These are phyloP conservation scores for Cutaneotrichosporon daszewskae DNA, from an alignment of 1,284 basidiomycete genomes.

Conservation along the genomic window DNA sequence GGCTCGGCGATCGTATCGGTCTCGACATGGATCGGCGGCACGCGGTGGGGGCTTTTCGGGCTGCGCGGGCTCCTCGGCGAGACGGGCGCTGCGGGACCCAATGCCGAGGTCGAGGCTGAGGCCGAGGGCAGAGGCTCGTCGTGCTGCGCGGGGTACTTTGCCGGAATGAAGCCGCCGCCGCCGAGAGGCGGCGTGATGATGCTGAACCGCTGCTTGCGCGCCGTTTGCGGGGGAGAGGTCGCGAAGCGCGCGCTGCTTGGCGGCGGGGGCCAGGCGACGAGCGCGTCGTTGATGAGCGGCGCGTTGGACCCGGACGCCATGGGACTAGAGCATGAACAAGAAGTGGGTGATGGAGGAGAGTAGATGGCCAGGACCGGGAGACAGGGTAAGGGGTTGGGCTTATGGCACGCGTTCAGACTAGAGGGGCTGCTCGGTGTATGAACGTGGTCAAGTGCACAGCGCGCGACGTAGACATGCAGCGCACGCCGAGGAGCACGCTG, in stretches of 20 bases:
- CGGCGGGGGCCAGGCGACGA: slow-evolving; percentile 37
- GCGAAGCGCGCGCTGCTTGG: slow-evolving; percentile 23
- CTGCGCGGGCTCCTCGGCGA: too few species aligned
- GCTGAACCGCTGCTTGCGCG: slow-evolving; percentile 10
- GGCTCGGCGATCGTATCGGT: neutral
- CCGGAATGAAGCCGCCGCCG: neutral
- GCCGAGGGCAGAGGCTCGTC: too few species aligned
- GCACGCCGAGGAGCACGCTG: too few species aligned
- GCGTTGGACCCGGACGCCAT: slow-evolving; percentile 33
- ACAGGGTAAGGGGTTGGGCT: too few species aligned
- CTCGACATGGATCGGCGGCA: neutral
- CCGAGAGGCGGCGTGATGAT: neutral
- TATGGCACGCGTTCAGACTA: too few species aligned
- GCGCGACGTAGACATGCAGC: too few species aligned
- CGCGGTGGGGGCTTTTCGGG: slow-evolving; percentile 4
- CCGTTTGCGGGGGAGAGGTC: slow-evolving; percentile 22
- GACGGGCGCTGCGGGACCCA: neutral
- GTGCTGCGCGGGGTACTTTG: too few species aligned
- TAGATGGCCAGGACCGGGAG: too few species aligned
- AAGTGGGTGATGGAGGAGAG: too few species aligned
- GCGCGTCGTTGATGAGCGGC: slow-evolving; percentile 37
- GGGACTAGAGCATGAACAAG: too few species aligned
- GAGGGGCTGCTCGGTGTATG: too few species aligned
- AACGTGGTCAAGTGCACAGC: too few species aligned
- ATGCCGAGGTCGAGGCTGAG: neutral